Base-by-base conservation (phyloP, 1,284 basidiomycete species). In the Microbotryomycetes sp. region DNA sequence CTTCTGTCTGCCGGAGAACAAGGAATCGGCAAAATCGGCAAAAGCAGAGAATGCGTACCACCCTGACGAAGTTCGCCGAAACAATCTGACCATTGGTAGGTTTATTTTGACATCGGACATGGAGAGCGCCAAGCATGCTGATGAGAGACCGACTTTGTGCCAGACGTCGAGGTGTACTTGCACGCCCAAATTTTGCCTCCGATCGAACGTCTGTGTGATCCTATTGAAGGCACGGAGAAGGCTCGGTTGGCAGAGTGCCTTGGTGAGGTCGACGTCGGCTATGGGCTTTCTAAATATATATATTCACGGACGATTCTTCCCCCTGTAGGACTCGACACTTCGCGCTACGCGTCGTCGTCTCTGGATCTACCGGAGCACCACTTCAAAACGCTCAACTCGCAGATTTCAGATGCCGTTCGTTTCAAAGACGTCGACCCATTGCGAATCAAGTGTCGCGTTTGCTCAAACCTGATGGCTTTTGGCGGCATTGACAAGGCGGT, bases 191-290 rank as follows among this genome's bases (percentile, higher is more conserved):
- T 99, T 46, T 79, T 99, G 13, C 94, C 94, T 3, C 93, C 96
- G 0, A 85, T 98, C 54, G 89, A 97, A 73, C 85, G 96, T 72
- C 78, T 98, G 60, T 98, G 94, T 73, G 96, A 97, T 59, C 87
- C 88, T 5, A 97, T 99, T 60, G 91, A 97, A 72, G 94, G 94
- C 7, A 97, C 93, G 0, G 94, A 98, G 71, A 82, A 89, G 31
- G 80, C 90, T 9, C 81, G 94, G 29, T 78, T 98, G 16, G 96
- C 96, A 1, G 91, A 97, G 77, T 97, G 92, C 73, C 82, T 99
- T 6, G 94, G 92, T 87, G 71, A 59, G 82, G 76, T 5, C 3
- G 16, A 1, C 9, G 1, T 24, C 16, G 18, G 23, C n/a, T 4
- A 28, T 45, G 5, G 46, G n/a, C 31, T 62, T 2, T 15, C 5